Percentiles rank a stretch among this genome's conserved stretches.
Conservation (phyloP, 345 rosid species). For the Adansonia digitata region DNA sequence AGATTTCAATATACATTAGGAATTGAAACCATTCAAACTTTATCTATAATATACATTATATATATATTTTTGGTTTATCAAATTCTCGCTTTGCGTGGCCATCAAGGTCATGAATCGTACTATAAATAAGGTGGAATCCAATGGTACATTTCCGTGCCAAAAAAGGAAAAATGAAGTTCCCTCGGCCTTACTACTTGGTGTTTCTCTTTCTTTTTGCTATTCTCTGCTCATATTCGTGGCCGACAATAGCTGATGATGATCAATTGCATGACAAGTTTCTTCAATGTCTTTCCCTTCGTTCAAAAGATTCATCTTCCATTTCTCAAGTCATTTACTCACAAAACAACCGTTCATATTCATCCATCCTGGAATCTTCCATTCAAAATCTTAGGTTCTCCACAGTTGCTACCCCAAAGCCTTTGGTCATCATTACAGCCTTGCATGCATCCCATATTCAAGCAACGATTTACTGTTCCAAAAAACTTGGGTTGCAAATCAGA, state of each 20-base stretch:
- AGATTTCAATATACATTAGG: too few relatives aligned
- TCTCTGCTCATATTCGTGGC: neutral
- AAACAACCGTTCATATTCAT: neutral
- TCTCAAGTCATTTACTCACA: neutral
- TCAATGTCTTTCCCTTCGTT: neutral
- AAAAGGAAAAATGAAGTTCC: neutral
- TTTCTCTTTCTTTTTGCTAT: neutral
- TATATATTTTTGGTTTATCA: too few relatives aligned
- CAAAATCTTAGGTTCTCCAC: neutral
- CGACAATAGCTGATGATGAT: neutral
- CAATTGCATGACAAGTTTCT: too few relatives aligned
- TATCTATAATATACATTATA: too few relatives aligned
- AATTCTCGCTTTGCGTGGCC: too few relatives aligned
- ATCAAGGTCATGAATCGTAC: too few relatives aligned
- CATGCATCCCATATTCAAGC: neutral
- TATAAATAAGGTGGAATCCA: too few relatives aligned
- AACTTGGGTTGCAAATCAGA: neutral
- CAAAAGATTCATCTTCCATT: neutral
- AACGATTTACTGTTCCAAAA: neutral
- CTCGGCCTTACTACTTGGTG: neutral
- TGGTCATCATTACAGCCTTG: neutral
- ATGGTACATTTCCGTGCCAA: too few relatives aligned
- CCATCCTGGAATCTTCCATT: neutral
- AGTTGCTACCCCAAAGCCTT: neutral
- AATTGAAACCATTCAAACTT: too few relatives aligned